Evolutionary conservation across 192 early-diverging fungal genomes (phyloP), one percentile per base, ranked within the genome.

Genomic region (Rhizophlyctis rosea): DNA sequence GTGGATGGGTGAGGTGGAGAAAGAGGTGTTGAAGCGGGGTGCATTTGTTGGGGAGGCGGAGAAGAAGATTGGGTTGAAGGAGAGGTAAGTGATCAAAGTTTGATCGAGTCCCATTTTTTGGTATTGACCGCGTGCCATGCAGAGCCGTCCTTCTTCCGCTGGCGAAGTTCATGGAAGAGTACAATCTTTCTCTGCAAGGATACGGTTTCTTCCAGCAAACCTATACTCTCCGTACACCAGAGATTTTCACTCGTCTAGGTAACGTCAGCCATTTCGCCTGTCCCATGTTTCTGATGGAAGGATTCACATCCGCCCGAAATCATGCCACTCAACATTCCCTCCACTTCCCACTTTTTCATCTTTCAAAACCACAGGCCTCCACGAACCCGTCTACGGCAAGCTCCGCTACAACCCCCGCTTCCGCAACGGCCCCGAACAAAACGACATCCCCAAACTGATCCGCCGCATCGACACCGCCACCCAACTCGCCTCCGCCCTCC

Each of bases 311-410:
- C n/a, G n/a, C n/a, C n/a, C n/a, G n/a, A n/a, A n/a, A n/a, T n/a
- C n/a, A n/a, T n/a, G n/a, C n/a, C n/a, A n/a, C n/a, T n/a, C n/a
- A n/a, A n/a, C n/a, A n/a, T n/a, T n/a, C n/a, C n/a, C n/a, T n/a
- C n/a, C n/a, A n/a, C n/a, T n/a, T n/a, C n/a, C n/a, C n/a, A n/a
- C n/a, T n/a, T n/a, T n/a, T n/a, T n/a, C n/a, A n/a, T n/a, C n/a
- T n/a, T n/a, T n/a, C n/a, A 44, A 13, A 18, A 11, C 3, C 27
- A 63, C 35, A 72, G 79, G 80, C 35, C 67, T 82, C 48, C 80
- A 82, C 67, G 77, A 82, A 52, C 80, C 80, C 7, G 80, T 82
- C 0, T 82, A 61, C 50, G 80, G 72, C 27, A 30, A 23, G 11
- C 34, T 80, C 18, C 61, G 48, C 9, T 32, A 66, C 9, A 53